These are phyloP conservation scores for Globisporangium nagaii DNA, from an alignment of 352 stramenopile species.

Conservation along the genomic window DNA sequence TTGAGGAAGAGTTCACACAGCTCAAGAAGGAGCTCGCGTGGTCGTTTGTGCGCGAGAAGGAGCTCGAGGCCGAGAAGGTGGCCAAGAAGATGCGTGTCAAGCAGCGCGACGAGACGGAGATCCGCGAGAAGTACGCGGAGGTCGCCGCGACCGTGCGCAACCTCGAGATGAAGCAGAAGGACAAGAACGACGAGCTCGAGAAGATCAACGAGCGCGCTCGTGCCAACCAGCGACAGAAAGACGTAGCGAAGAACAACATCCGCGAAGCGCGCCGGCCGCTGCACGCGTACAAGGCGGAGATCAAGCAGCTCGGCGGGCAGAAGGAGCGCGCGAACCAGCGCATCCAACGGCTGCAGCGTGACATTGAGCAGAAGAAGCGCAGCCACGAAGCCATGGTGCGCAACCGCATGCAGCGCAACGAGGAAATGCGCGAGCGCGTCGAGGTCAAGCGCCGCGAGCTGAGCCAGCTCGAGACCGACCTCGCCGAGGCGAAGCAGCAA, in stretches of 20 bases:
- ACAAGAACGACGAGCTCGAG: slow-evolving; percentile 63
- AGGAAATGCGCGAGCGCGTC: slow-evolving; percentile 51
- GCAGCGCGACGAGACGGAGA: slow-evolving; percentile 33
- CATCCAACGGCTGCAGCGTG: slow-evolving; percentile 39
- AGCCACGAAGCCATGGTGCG: slow-evolving; percentile 54
- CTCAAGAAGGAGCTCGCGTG: slow-evolving; percentile 78
- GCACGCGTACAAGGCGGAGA: slow-evolving; percentile 58
- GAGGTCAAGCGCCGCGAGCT: slow-evolving; percentile 45
- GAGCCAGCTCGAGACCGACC: slow-evolving; percentile 27
- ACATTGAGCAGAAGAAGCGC: slow-evolving; percentile 47
- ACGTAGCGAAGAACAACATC: slow-evolving; percentile 54
- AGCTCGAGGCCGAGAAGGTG: slow-evolving; percentile 37
- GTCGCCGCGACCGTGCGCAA: slow-evolving; percentile 36
- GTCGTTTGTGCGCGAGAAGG: slow-evolving; percentile 77
- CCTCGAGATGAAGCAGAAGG: slow-evolving; percentile 53
- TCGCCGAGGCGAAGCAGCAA: slow-evolving; percentile 27
- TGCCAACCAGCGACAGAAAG: slow-evolving; percentile 38
- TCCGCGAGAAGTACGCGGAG: slow-evolving; percentile 36
- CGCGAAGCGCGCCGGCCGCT: slow-evolving; percentile 57
- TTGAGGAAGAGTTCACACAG: slow-evolving; percentile 65
- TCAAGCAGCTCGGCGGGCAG: slow-evolving; percentile 51
- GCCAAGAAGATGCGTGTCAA: slow-evolving; percentile 55
- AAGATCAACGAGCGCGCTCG: slow-evolving; percentile 33
- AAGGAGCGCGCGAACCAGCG: slow-evolving; percentile 46
- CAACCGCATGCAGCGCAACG: slow-evolving; percentile 50